phyloP scores from a whole-genome alignment of 768 basidiomycete species.

The Tulasnella sp. region DNA sequence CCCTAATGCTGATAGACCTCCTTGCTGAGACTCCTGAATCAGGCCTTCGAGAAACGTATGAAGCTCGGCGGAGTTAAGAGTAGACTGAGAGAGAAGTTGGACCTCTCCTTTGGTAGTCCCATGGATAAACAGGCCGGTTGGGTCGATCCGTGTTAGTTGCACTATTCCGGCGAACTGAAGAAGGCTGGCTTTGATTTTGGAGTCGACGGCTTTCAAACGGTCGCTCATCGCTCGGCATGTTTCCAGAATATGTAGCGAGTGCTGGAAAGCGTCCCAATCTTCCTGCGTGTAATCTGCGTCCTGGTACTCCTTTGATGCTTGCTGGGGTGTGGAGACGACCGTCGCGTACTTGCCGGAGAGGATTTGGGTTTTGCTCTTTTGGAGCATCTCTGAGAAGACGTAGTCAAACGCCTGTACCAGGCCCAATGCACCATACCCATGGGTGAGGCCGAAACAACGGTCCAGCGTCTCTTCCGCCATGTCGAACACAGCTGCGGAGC shows the following conservation, averaged over 20 bases:
- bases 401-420: slow-evolving; percentile 71
- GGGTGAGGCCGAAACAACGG: slow-evolving; percentile 75
- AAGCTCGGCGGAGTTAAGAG: slow-evolving; percentile 77
- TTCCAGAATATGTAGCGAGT: slow-evolving; percentile 76
- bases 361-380: slow-evolving; percentile 30
- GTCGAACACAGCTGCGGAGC: slow-evolving; percentile 68
- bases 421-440: slow-evolving; percentile 78
- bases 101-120: slow-evolving; percentile 60
- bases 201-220: slow-evolving; percentile 65
- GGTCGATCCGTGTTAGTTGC: slow-evolving; percentile 53
- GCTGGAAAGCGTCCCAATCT: slow-evolving; percentile 86
- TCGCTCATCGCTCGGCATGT: slow-evolving; percentile 70
- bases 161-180: slow-evolving; percentile 59
- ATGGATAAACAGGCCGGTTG: slow-evolving; percentile 53
- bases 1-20: not conserved
- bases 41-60: slow-evolving; percentile 53
- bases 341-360: slow-evolving; percentile 32
- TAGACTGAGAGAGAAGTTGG: slow-evolving; percentile 74
- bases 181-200: slow-evolving; percentile 58
- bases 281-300: slow-evolving; percentile 74
- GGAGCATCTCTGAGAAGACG: slow-evolving; percentile 65
- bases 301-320: slow-evolving; percentile 55
- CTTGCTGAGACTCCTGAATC: slow-evolving; percentile 27
- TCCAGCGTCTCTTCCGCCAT: slow-evolving; percentile 74
- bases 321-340: slow-evolving; percentile 39